Conservation (phyloP, 2,329 filamentous ascomycete genomes). For the Elsinoe perseae region DNA sequence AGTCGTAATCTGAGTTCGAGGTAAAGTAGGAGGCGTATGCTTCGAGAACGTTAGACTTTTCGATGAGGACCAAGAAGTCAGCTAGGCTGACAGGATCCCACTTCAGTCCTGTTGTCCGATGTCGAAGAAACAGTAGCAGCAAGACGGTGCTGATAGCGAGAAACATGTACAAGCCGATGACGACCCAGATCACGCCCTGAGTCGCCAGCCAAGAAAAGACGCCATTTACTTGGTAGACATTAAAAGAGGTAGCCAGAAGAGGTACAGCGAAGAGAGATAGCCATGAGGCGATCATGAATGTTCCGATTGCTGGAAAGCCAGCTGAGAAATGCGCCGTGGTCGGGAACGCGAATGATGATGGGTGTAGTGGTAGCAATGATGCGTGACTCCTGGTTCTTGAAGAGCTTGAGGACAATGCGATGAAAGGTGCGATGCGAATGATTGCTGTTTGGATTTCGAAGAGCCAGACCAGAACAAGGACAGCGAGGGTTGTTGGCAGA, state of each 20-base stretch:
- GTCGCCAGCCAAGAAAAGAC: conserved; percentile 74
- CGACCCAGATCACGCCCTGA: conserved; percentile 68
- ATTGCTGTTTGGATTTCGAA: conserved; percentile 66
- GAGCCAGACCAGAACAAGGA: conserved; percentile 65
- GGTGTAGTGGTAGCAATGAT: conserved; percentile 55
- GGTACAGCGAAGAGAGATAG: conserved; percentile 72
- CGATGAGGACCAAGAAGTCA: conserved; percentile 69
- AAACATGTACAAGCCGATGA: conserved; percentile 65
- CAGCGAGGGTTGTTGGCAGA: conserved; percentile 69
- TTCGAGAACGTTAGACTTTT: conserved; percentile 67
- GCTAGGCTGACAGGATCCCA: conserved; percentile 82
- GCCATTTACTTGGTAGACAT: conserved; percentile 54
- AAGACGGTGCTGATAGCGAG: conserved; percentile 52
- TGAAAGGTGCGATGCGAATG: conserved; percentile 70
- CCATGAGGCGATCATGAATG: conserved; percentile 64
- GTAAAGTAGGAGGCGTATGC: conserved; percentile 66
- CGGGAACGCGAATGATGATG: conserved; percentile 60
- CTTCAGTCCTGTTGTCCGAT: conserved; percentile 62
- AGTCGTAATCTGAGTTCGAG: conserved; percentile 44
- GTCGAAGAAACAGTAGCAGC: conserved; percentile 57
- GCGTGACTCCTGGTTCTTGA: conserved; percentile 54
- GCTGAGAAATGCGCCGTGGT: conserved; percentile 59
- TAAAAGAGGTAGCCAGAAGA: conserved; percentile 69
- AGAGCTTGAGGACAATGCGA: conserved; percentile 61
- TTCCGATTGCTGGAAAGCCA: conserved; percentile 61